phyloP scores from a whole-genome alignment of 2,329 filamentous ascomycete genomes.

The Fusarium protoensiforme region DNA sequence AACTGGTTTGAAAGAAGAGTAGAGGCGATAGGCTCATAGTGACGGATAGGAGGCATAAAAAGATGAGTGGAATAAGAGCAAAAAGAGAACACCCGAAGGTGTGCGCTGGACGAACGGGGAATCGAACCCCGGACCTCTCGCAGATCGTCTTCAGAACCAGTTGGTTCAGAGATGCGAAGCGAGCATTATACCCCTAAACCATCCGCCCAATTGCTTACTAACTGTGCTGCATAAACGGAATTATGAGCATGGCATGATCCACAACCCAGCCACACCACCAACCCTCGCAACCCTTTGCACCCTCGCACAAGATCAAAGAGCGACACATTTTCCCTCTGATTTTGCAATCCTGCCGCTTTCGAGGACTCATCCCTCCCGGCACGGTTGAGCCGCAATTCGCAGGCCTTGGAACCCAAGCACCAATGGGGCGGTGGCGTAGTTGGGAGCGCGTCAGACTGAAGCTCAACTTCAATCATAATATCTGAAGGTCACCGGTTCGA shows the following conservation, averaged over 20 bases:
- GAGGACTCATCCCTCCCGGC: not conserved
- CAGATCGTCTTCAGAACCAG: not conserved
- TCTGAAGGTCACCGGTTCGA: constrained; percentile 1
- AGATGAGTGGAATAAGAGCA: not conserved
- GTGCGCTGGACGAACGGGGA: not conserved
- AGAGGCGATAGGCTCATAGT: not conserved
- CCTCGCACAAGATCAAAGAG: not conserved
- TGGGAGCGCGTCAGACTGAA: not conserved
- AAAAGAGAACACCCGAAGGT: not conserved
- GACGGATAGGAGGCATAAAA: not conserved
- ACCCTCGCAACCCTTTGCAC: not conserved
- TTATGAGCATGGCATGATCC: not conserved
- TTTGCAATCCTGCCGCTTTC: not conserved
- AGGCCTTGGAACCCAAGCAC: not conserved
- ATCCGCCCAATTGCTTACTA: not conserved
- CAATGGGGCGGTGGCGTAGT: not conserved
- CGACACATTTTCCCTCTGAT: not conserved
- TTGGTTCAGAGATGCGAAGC: not conserved
- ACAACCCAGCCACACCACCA: not conserved
- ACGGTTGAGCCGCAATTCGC: not conserved
- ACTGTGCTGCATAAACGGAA: not conserved
- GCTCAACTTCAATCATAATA: not conserved
- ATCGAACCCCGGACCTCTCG: not conserved
- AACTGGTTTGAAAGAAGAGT: not conserved
- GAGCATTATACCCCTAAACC: constrained; percentile 1